A percentile compares a stretch with the other conserved stretches of the same genome.
phyloP scores from a whole-genome alignment of 495 filamentous ascomycete species.

The Podospora pseudoanserina region DNA sequence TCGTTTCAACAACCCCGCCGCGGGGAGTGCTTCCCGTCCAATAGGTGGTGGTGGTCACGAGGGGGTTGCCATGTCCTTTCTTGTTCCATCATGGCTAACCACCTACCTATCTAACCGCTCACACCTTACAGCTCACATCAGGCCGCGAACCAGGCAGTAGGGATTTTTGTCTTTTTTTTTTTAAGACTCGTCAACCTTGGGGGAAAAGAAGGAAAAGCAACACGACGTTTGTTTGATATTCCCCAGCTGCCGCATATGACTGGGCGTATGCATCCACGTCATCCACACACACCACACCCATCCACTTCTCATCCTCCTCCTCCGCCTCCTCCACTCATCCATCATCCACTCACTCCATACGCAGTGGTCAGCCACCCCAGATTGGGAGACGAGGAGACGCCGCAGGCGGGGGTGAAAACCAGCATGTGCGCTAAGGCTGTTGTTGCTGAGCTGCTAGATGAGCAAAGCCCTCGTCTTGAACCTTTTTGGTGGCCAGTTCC shows the following conservation, averaged over 20 bases:
- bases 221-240: neutral
- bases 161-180: neutral
- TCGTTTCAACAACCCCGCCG: slow-evolving; percentile 17
- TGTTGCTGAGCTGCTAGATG: slow-evolving; percentile 38
- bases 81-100: slow-evolving; percentile 2
- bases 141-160: neutral
- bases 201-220: neutral
- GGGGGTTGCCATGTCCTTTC: slow-evolving; percentile 17
- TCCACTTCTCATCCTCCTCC: slow-evolving; percentile 12
- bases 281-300: slow-evolving; percentile 7
- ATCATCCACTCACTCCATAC: neutral
- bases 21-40: slow-evolving; percentile 28
- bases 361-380: neutral
- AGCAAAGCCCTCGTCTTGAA: slow-evolving; percentile 61
- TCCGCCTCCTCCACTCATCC: too few species aligned
- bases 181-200: neutral
- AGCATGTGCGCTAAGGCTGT: slow-evolving; percentile 10
- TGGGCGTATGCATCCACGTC: slow-evolving; percentile 2
- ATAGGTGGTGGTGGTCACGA: slow-evolving; percentile 15
- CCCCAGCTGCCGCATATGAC: neutral
- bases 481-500: slow-evolving; percentile 63
- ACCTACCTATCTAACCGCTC: slow-evolving; percentile 9
- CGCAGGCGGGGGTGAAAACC: neutral
- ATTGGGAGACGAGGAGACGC: neutral
- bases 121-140: neutral